Base-by-base conservation (phyloP, 164 flowering plant genomes). In the Vitis labrusca region DNA sequence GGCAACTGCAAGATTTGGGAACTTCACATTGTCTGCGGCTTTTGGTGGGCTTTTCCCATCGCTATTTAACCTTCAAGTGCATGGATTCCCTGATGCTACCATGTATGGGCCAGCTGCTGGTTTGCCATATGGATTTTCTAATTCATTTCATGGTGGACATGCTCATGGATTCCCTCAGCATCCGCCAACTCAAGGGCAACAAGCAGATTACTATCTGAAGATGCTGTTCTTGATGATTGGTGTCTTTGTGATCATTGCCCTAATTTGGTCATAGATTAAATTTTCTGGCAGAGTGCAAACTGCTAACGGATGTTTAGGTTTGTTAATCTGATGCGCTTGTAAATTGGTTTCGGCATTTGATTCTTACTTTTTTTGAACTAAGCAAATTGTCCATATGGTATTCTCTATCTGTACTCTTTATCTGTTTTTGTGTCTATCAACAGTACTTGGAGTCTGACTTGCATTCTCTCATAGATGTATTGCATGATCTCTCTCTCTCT, bases 11-110 rank as follows among this genome's bases (percentile, higher is more conserved):
- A 73, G 85, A 50, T 78, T 86, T 67, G 88, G 90, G 51, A 85
- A 85, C 67, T 72, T 85, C 16, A 76, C 85, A 13, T 59, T 86
- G 15, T 80, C 86, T 73, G 85, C 89, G 12, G 90, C 86, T 27
- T 81, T 86, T 76, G 88, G 88, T 29, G 89, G 91, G 47, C 67
- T 87, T 10, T 74, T 88, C 32, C 85, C 90, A 19, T 82, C 87
- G 0, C 37, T 86, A n/a, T 80, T 88, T 59, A 83, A 83, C 69
- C 70, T 88, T 32, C 88, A 88, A 67, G 50, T 86, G 66, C 80
- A 82, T 68, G 87, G 88, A 1, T 80, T 78, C 50, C 74, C 82
- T 48, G 81, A 73, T 70, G 73, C 78, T 49, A 16, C 81, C 7
- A 56, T 81, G 69, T 81, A 77, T 62, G 84, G 81, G 50, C n/a